Base-by-base conservation (phyloP, 1,139 yeast genomes). In the Suhomyces ambrosiae region DNA sequence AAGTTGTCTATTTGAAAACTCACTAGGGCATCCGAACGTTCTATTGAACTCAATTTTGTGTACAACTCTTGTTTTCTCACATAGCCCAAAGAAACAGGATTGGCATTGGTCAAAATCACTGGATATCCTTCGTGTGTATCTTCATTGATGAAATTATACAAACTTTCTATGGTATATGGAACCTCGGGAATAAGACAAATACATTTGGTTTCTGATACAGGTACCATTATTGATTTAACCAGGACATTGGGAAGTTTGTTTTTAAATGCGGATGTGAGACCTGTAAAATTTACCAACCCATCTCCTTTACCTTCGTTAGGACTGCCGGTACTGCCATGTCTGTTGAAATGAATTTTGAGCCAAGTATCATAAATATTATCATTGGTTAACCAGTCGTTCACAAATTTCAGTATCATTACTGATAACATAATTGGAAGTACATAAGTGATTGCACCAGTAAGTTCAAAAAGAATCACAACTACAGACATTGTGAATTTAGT, bases 381-480 rank as follows among this genome's bases (percentile, higher is more conserved):
- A 33, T 67, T 68, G 28, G 69, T 54, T 25, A 76, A 56, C 54
- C 71, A 60, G 48, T 78, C 82, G 49, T 68, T 74, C 25, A 74
- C 63, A 33, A 76, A 65, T 46, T 76, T 74, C 51, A 76, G 69
- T 6, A 71, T 63, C 67, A 77, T 72, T 2, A 78, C 82, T 1
- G 79, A 72, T 24, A 75, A 58, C 83, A 79, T 79, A 30, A 79
- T 74, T 1, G 84, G 84, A 32, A 79, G 61, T 6, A 78, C 79
- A 45, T 79, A 79, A 0, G 79, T 67, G 15, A 79, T 67, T 0
- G 84, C 84, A 11, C 84, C 84, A 0, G 83, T 76, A 23, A 77
- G 52, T 54, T 79, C 84, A 50, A 77, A 77, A 31, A 76, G 62
- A 27, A 79, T 71, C 13, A 78, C 80, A 27, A 78, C 82, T 12